Evolutionary conservation across 441 rosid species (phyloP).

Genomic region (Populus hybrid): DNA sequence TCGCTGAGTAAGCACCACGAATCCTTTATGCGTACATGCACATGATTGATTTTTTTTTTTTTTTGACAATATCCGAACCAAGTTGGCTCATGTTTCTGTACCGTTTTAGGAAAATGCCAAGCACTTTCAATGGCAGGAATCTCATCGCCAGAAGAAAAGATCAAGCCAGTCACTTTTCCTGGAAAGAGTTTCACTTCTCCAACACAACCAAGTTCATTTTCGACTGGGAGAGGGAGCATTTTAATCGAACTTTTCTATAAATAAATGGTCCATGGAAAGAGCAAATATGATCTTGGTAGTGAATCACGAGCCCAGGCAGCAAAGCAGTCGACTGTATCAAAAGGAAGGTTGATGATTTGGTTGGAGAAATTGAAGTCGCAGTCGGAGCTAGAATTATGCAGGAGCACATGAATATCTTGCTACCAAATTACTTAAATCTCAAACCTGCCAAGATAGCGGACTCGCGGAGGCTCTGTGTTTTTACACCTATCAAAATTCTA

Average conservation of each 20-base stretch:
- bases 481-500: neutral
- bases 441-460: neutral
- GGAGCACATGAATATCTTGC: too few species aligned
- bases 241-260: neutral
- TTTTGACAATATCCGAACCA: neutral
- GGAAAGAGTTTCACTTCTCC: neutral
- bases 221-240: too few species aligned
- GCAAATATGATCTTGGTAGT: neutral
- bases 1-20: neutral
- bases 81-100: neutral
- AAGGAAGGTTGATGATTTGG: neutral
- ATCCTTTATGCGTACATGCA: neutral
- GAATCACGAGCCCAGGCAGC: neutral
- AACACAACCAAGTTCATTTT: neutral
- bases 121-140: neutral
- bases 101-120: neutral
- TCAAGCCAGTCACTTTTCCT: neutral
- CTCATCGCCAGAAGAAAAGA: neutral
- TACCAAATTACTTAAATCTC: neutral
- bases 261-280: neutral
- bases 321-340: neutral
- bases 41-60: neutral
- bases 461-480: neutral
- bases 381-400: neutral
- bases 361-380: neutral